Percentiles rank a stretch among this genome's conserved stretches.
Conservation (phyloP, 192 early-diverging fungal species). For the Dissophora ornata region DNA sequence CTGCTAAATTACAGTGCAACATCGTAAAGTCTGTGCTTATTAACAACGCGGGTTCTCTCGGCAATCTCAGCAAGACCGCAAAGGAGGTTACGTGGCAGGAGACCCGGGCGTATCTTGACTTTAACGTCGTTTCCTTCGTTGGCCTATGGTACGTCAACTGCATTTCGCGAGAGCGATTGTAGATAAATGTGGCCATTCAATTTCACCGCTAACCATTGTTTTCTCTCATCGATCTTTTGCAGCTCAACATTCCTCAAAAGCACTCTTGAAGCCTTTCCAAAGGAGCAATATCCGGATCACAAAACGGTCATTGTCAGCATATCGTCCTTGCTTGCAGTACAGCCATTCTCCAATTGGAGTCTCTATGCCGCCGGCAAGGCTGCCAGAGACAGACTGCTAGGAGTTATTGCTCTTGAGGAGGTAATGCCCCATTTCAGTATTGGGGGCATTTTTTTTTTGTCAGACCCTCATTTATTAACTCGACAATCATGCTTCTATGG, state of each 20-base stretch:
- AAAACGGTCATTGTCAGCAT: conserved; percentile 76
- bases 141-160: conserved; percentile 57
- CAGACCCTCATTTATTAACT: neutral
- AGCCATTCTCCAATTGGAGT: conserved; percentile 82
- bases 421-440: conserved; percentile 10
- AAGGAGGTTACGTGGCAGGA: conserved; percentile 62
- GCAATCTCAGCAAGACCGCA: conserved; percentile 72
- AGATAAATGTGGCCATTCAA: too few species aligned
- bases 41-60: conserved; percentile 82
- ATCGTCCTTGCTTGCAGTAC: conserved; percentile 80
- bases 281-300: conserved; percentile 36
- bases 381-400: conserved; percentile 81
- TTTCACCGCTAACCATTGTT: too few species aligned
- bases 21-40: conserved; percentile 64
- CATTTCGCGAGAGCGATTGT: too few species aligned
- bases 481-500: neutral
- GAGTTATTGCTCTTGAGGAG: conserved; percentile 78
- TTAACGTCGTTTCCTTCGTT: conserved; percentile 71
- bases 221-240: too few species aligned
- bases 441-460: conserved; percentile 10
- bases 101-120: conserved; percentile 58
- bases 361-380: conserved; percentile 85
- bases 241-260: conserved; percentile 58
- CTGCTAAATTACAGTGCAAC: neutral
- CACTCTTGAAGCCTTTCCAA: conserved; percentile 48